Evolutionary conservation across 2,329 filamentous ascomycete species (phyloP).

Genomic region (Colletotrichum neosansevieriae): DNA sequence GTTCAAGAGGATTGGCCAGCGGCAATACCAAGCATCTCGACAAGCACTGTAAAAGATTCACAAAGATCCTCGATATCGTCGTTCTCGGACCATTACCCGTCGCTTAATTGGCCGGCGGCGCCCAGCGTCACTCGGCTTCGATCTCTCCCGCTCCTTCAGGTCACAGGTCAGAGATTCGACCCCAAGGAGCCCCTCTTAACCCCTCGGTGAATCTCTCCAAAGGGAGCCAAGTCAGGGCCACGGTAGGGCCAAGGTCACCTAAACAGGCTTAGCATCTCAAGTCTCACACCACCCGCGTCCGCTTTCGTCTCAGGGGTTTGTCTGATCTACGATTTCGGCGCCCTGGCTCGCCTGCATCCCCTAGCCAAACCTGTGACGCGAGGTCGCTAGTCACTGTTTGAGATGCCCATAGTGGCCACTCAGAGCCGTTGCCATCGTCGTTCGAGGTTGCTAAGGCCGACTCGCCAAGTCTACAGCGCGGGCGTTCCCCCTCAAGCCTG

Average conservation of each 20-base stretch:
- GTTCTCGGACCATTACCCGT: slow-evolving; percentile 8
- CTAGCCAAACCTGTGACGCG: slow-evolving; percentile 31
- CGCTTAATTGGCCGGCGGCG: slow-evolving; percentile 3
- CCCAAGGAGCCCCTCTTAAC: not conserved
- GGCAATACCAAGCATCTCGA: slow-evolving; percentile 5
- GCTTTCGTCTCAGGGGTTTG: slow-evolving; percentile 38
- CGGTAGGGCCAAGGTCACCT: too few species aligned
- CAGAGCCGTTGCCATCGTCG: slow-evolving; percentile 9
- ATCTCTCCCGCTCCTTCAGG: slow-evolving; percentile 18
- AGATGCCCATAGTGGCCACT: slow-evolving; percentile 26
- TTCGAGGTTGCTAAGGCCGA: slow-evolving; percentile 31
- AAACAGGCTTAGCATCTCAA: too few species aligned
- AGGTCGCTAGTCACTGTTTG: slow-evolving; percentile 31
- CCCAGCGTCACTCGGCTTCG: slow-evolving; percentile 25
- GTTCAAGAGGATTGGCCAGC: slow-evolving; percentile 7
- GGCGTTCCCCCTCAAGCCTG: not conserved
- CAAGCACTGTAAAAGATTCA: slow-evolving; percentile 12
- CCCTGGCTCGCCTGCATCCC: slow-evolving; percentile 17
- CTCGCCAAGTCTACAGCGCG: slow-evolving; percentile 22
- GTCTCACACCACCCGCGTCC: too few species aligned
- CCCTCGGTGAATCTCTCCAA: too few species aligned
- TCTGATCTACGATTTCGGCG: slow-evolving; percentile 35
- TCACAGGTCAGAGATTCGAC: slow-evolving; percentile 13
- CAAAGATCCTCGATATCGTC: slow-evolving; percentile 18
- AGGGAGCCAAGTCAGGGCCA: too few species aligned